Evolutionary conservation across 2,329 filamentous ascomycete species (phyloP).

Genomic region (Byssochlamys sp.): DNA sequence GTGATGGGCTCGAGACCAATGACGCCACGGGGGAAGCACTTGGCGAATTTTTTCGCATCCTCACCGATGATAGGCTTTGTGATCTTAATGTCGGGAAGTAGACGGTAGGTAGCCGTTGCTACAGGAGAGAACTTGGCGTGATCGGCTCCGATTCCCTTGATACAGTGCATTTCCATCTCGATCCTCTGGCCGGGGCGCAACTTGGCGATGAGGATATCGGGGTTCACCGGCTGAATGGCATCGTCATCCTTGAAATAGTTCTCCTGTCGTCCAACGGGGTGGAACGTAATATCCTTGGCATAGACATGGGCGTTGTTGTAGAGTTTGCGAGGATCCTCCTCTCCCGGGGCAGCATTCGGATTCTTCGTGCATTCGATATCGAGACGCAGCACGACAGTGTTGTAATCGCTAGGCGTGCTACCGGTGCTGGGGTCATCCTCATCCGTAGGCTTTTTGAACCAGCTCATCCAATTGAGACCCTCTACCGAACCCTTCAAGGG

Average conservation of each 20-base stretch:
- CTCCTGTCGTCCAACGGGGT: conserved; percentile 63
- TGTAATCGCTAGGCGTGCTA: conserved; percentile 59
- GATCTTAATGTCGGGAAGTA: conserved; percentile 82
- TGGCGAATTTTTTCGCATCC: conserved; percentile 79
- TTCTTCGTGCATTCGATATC: conserved; percentile 74
- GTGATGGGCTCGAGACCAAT: conserved; percentile 70
- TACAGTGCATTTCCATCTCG: conserved; percentile 78
- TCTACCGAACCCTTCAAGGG: conserved; percentile 72
- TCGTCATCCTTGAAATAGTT: conserved; percentile 57
- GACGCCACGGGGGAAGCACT: conserved; percentile 82
- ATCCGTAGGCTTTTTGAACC: conserved; percentile 60
- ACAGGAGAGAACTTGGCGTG: conserved; percentile 97
- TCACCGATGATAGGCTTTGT: conserved; percentile 69
- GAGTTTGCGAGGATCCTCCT: conserved; percentile 71
- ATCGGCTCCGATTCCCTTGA: conserved; percentile 87
- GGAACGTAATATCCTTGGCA: conserved; percentile 66
- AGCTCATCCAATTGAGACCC: conserved; percentile 72
- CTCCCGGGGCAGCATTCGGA: conserved; percentile 57
- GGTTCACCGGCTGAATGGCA: conserved; percentile 68
- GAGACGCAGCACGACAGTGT: conserved; percentile 73
- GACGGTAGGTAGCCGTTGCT: conserved; percentile 82
- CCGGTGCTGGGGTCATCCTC: conserved; percentile 50
- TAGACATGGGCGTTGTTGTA: conserved; percentile 82
- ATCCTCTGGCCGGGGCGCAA: conserved; percentile 83
- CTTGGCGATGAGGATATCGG: conserved; percentile 89